Conservation (phyloP, 768 basidiomycete species). For the Mycena olivaceomarginata region DNA sequence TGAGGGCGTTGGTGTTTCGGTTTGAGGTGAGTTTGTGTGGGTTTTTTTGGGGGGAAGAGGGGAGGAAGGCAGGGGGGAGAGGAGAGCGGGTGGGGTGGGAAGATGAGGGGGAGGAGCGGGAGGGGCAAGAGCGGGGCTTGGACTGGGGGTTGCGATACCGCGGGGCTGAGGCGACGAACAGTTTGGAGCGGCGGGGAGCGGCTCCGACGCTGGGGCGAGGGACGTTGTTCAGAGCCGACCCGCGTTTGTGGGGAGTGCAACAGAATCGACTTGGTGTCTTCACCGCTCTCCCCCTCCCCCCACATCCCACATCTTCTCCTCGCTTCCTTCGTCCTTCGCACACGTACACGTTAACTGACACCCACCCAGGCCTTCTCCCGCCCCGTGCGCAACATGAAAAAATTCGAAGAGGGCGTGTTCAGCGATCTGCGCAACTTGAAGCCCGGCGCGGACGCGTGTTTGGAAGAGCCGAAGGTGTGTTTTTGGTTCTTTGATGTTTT, state of each 20-base stretch:
- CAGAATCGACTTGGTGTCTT: too few species aligned
- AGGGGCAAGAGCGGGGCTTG: background rate
- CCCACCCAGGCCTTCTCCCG: slow-evolving; percentile 82
- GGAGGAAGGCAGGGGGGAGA: background rate
- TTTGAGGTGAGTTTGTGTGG: slow-evolving; percentile 77
- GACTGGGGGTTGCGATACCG: too few species aligned
- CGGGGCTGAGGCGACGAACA: too few species aligned
- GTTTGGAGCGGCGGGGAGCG: too few species aligned
- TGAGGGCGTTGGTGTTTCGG: slow-evolving; percentile 94
- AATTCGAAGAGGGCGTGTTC: slow-evolving; percentile 98
- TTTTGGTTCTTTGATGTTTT: slow-evolving; percentile 27
- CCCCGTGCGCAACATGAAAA: slow-evolving; percentile 95
- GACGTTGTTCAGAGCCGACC: too few species aligned
- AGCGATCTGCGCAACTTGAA: slow-evolving; percentile 95
- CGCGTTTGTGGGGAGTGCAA: too few species aligned
- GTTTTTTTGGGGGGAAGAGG: slow-evolving; percentile 17
- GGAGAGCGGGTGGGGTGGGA: slow-evolving; percentile 12
- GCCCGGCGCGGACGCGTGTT: slow-evolving; percentile 92
- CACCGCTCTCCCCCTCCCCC: background rate
- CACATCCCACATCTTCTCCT: background rate
- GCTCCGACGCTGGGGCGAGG: too few species aligned
- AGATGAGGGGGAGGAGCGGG: background rate
- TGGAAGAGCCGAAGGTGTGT: slow-evolving; percentile 96
- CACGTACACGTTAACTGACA: too few species aligned
- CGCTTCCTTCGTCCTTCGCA: background rate